Percentiles rank a stretch among this genome's conserved stretches.
Evolutionary conservation across 129 eudicot species (phyloP).

Genomic region (Arctium minus): DNA sequence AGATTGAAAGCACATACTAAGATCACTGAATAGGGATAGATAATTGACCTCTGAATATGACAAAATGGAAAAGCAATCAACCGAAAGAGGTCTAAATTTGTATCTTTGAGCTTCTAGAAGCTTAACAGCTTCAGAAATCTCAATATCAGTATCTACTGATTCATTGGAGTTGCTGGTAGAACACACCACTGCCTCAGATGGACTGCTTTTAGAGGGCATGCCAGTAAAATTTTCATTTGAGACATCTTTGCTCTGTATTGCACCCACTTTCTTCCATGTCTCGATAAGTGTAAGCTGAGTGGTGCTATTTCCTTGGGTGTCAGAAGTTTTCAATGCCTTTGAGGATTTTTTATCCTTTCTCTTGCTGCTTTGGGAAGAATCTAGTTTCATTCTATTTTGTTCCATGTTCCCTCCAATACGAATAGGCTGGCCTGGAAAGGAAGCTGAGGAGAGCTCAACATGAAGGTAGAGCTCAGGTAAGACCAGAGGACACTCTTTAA

Average conservation of each 20-base stretch:
- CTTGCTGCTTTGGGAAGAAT: constrained; percentile 37
- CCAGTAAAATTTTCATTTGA: constrained; percentile 38
- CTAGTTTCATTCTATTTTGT: constrained; percentile 33
- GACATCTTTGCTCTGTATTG: constrained; percentile 38
- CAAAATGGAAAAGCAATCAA: constrained; percentile 57
- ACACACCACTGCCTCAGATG: constrained; percentile 39
- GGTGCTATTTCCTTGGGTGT: constrained; percentile 35
- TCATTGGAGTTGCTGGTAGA: constrained; percentile 35
- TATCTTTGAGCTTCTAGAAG: constrained; percentile 63
- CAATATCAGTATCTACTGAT: constrained; percentile 42
- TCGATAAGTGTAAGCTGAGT: constrained; percentile 65
- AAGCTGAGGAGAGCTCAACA: constrained; percentile 15
- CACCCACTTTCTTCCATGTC: constrained; percentile 59
- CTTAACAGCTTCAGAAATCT: constrained; percentile 45
- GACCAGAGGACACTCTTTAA: constrained; percentile 40
- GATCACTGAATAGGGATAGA: constrained; percentile 5
- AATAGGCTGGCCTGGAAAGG: constrained; percentile 30
- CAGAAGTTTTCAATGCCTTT: constrained; percentile 36
- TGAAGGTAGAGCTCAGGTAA: constrained; percentile 62
- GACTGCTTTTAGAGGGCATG: constrained; percentile 26
- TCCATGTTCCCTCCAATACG: constrained; percentile 34
- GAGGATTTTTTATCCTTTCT: constrained; percentile 40
- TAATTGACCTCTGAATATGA: constrained; percentile 50
- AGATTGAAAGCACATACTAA: constrained; percentile 8
- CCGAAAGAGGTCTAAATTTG: constrained; percentile 76